phyloP scores from a whole-genome alignment of 257 asterid genomes.

The Solanum virginianum region DNA sequence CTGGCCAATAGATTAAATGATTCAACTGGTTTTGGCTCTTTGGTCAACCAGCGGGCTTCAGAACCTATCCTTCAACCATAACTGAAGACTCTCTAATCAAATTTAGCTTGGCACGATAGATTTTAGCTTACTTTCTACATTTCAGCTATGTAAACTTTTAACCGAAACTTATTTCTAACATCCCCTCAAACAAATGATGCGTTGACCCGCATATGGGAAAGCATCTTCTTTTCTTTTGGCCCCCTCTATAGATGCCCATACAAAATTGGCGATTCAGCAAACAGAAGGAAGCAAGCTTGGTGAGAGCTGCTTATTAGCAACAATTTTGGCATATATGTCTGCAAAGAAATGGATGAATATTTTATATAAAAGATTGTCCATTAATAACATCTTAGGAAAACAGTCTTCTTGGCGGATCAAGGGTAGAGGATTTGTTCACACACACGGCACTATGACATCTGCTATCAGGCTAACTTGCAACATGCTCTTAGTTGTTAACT shows the following conservation, averaged over 20 bases:
- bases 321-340: neutral
- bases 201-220: neutral
- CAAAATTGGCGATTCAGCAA: neutral
- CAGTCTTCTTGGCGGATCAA: neutral
- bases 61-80: neutral
- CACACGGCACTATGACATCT: neutral
- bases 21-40: neutral
- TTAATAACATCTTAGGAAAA: neutral
- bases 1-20: neutral
- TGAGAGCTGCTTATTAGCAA: neutral
- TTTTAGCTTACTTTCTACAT: neutral
- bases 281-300: neutral
- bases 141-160: neutral
- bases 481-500: neutral
- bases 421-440: neutral
- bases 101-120: neutral
- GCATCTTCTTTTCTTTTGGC: neutral
- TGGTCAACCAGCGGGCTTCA: neutral
- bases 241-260: neutral
- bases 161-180: neutral
- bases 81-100: neutral
- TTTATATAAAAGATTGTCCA: neutral
- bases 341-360: neutral
- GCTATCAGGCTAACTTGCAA: neutral
- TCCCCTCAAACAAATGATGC: neutral